phyloP scores from a whole-genome alignment of 306 rosid species.

The Oemleria cerasiformis region DNA sequence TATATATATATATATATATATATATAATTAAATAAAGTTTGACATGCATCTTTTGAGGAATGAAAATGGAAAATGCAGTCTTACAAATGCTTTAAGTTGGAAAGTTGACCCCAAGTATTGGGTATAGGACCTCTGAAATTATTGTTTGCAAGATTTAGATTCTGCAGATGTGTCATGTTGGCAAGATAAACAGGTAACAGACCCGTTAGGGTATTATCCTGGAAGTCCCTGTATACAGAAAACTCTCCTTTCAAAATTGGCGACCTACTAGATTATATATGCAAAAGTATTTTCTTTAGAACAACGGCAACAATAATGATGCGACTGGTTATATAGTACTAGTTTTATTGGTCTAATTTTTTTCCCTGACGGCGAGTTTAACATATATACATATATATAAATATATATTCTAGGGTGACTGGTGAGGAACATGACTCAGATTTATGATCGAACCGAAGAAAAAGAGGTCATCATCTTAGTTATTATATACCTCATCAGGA shows the following conservation, averaged over 20 bases:
- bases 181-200: slow-evolving; percentile 70
- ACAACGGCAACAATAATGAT: background rate
- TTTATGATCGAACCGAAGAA: background rate
- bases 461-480: too few relatives aligned
- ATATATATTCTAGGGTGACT: background rate
- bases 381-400: too few relatives aligned
- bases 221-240: slow-evolving; percentile 64
- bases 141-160: slow-evolving; percentile 75
- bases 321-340: background rate
- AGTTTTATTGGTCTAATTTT: too few relatives aligned
- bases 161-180: slow-evolving; percentile 61
- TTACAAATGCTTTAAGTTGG: slow-evolving; percentile 74
- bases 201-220: slow-evolving; percentile 67
- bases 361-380: too few relatives aligned
- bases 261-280: too few relatives aligned
- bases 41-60: background rate
- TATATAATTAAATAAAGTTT: background rate
- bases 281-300: background rate
- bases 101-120: slow-evolving; percentile 58
- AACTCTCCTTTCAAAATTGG: background rate
- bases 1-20: too few relatives aligned
- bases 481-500: background rate
- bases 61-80: slow-evolving; percentile 28
- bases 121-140: slow-evolving; percentile 68
- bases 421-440: background rate